Evolutionary conservation across 192 early-diverging fungal genomes (phyloP), one percentile per base, ranked within the genome.

Genomic region (Funneliformis geosporum): DNA sequence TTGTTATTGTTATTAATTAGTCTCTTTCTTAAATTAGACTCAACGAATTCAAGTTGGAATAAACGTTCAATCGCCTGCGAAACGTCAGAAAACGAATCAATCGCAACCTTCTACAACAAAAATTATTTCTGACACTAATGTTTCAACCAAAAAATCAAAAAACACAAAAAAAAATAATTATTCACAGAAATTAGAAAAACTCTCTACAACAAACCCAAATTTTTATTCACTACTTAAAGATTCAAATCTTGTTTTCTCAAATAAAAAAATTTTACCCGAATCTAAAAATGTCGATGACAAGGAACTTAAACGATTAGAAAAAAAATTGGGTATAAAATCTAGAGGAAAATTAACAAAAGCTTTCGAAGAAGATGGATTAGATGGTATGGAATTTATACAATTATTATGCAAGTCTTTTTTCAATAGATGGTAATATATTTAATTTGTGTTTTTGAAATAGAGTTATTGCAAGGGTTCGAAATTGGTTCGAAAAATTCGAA

Each of bases 361-460:
- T 42, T 78, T 78, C 46, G 14, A 44, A 21, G 76, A 78, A 16
- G 76, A 78, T 55, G 76, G 76, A 28, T 50, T 78, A 21, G 76
- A 78, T 38, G 62, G 76, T 78, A 67, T 66, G 38, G 5, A 39
- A 5, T 5, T 65, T 65, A 38, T n/a, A n/a, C 5, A 18, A n/a
- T n/a, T n/a, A n/a, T n/a, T n/a, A n/a, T n/a, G n/a, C 21, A 40
- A 69, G 8, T 40, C 21, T 18, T 69, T 6, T 9, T 40, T 5
- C 12, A 18, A 0, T 55, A 4, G 73, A 78, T 43, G 55, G 27
- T 28, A n/a, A n/a, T 46, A 55, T 38, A 62, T 69, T 7, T 81
- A 73, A 40, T 42, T 73, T 10, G 4, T 61, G n/a, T 5, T 11
- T 78, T 40, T 44, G 71, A 8, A 62, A 42, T 27, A 46, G 33